Base-by-base conservation (phyloP, 2,329 filamentous ascomycete species). In the Aspergillus neotritici region DNA sequence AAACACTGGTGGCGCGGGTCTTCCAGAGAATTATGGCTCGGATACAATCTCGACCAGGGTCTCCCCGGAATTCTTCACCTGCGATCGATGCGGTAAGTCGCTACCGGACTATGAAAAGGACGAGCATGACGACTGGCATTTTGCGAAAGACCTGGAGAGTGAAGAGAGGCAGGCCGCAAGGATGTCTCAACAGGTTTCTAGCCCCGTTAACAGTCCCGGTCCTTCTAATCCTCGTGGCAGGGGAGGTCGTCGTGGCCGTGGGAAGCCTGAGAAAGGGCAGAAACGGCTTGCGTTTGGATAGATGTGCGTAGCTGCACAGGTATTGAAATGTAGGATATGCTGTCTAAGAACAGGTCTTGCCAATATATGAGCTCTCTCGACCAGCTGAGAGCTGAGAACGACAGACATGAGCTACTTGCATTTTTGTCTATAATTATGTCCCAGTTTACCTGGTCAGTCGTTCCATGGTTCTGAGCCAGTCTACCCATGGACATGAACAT, bases 61-160 rank as follows among this genome's bases (percentile, higher is more conserved):
- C 7, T 5, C 16, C 25, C 13, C 31, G 2, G 40, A 36, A 13
- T 35, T 40, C 4, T 77, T 72, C 51, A 68, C 70, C 43, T 94
- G 88, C 64, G 61, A 71, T 38, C 79, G 80, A 49, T 95, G 89
- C 64, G 74, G 77, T 46, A 74, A 77, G 55, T 61, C 63, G n/a
- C 71, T 93, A 29, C 71, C 75, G 10, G 70, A 74, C 31, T 60
- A 71, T 17, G 78, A 83, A 43, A 76, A 77, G 54, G 77, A 82
- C 52, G 90, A 86, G 66, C 93, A 98, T 64, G 75, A 84, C 41
- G 93, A 98, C 64, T 97, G 90, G 84, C 93, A 98, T 68, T 84
- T 95, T 67, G 93, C 93, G 35, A 87, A 86, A 67, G 86, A 91
- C 55, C 74, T 98, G 25, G 83, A 90, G 51, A 77, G 82, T 44